Base-by-base conservation (phyloP, 2,329 filamentous ascomycete species). In the Talaromyces sp. region DNA sequence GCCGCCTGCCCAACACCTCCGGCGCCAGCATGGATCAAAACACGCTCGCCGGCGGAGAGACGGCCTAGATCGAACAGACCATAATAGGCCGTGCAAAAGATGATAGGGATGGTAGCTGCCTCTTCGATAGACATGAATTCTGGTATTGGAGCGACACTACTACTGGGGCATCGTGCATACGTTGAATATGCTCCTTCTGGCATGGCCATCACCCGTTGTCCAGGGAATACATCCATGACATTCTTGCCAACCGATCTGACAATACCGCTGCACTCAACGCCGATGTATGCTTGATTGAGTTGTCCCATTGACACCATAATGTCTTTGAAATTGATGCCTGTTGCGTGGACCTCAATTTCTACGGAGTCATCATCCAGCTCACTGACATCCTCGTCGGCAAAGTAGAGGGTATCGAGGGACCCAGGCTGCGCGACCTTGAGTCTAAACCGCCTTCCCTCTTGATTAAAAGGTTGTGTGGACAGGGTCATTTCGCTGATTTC, bases 81-180 rank as follows among this genome's bases (percentile, higher is more conserved):
- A 31, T 55, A 43, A 33, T 65, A 59, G 1, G 56, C 68, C 17
- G 62, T 70, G 33, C 48, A 54, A n/a, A 58, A 60, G 4, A 39
- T 80, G 64, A 83, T 84, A 1, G 77, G 68, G 17, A 71, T 65
- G 1, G 66, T 65, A 35, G 67, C 67, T 11, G 67, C 69, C 8
- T 65, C 56, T 33, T 67, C 62, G n/a, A 65, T 64, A 1, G 65
- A 55, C 59, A 70, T 63, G 9, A 53, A 41, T 2, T 64, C 62
- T 2, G 69, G 69, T 25, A 58, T 48, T n/a, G 31, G 33, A 33
- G 36, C 39, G 8, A 50, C 35, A 28, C 56, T 58, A 10, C 40
- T 58, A 36, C 51, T 54, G 11, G 19, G 35, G 28, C 56, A 58
- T 17, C 51, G 40, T 13, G 81, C 74, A 31, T 46, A 51, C 7